phyloP scores from a whole-genome alignment of 2,329 filamentous ascomycete genomes.

The Ceratocystis variospora region DNA sequence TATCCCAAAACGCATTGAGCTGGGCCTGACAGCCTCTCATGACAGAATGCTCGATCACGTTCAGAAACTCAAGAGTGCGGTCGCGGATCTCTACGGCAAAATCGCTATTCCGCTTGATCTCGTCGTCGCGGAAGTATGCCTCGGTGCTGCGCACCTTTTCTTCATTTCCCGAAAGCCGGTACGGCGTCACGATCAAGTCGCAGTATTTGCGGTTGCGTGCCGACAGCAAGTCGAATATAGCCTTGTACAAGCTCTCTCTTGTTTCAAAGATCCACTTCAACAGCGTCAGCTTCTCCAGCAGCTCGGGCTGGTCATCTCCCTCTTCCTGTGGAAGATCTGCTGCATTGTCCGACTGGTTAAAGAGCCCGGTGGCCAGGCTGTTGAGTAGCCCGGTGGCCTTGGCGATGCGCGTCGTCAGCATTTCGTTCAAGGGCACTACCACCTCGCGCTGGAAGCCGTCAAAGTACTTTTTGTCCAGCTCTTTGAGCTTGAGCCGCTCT shows the following conservation, averaged over 20 bases:
- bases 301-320: constrained; percentile 85
- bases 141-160: constrained; percentile 69
- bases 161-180: constrained; percentile 57
- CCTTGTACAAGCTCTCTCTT: constrained; percentile 73
- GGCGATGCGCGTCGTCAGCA: constrained; percentile 61
- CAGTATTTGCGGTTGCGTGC: constrained; percentile 80
- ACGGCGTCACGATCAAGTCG: constrained; percentile 69
- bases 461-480: constrained; percentile 65
- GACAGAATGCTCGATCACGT: constrained; percentile 71
- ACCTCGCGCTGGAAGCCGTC: constrained; percentile 73
- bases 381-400: constrained; percentile 55
- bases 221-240: constrained; percentile 69
- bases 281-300: constrained; percentile 84
- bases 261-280: constrained; percentile 96
- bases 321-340: constrained; percentile 82
- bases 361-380: constrained; percentile 12
- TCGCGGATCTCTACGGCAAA: constrained; percentile 59
- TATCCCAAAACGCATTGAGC: constrained; percentile 93
- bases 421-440: constrained; percentile 67
- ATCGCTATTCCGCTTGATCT: constrained; percentile 52
- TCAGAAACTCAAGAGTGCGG: constrained; percentile 62
- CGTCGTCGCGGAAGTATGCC: constrained; percentile 71
- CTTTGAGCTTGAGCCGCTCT: constrained; percentile 56
- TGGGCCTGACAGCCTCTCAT: constrained; percentile 80
- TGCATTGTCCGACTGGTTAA: constrained; percentile 40